Evolutionary conservation across 495 filamentous ascomycete genomes (phyloP).

Genomic region (Neurospora tetrasperma): DNA sequence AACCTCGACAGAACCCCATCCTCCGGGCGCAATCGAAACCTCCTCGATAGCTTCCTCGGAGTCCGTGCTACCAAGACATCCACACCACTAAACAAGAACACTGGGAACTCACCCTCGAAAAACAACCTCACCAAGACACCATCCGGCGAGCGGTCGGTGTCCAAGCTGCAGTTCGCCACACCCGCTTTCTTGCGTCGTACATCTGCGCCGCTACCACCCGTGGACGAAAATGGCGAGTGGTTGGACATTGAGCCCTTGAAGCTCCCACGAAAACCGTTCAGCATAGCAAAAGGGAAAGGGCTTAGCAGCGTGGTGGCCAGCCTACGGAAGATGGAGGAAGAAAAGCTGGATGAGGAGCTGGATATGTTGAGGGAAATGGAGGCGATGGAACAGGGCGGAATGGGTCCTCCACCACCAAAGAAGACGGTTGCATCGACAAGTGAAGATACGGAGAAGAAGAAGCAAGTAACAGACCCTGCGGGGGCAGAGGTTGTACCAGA

Average conservation of each 20-base stretch:
- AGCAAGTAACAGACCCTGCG: conserved; percentile 14
- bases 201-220: conserved; percentile 26
- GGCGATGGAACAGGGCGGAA: conserved; percentile 29
- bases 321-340: conserved; percentile 70
- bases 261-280: conserved; percentile 48
- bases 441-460: conserved; percentile 4
- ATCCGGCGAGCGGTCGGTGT: conserved; percentile 21
- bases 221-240: conserved; percentile 41
- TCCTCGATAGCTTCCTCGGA: conserved; percentile 49
- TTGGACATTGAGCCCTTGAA: conserved; percentile 36
- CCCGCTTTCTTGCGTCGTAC: conserved; percentile 65
- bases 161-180: conserved; percentile 48
- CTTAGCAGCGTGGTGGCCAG: conserved; percentile 71
- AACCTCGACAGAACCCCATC: conserved; percentile 34
- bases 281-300: conserved; percentile 43
- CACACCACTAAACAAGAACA: conserved; percentile 44
- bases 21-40: conserved; percentile 49
- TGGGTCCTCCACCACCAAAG: conserved; percentile 3
- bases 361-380: conserved; percentile 79
- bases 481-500: background rate
- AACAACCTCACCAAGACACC: conserved; percentile 31
- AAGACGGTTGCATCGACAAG: background rate
- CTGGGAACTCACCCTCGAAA: conserved; percentile 21
- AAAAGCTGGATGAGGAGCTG: conserved; percentile 65
- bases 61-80: background rate